Percentiles rank a stretch among this genome's conserved stretches.
Evolutionary conservation across 495 filamentous ascomycete species (phyloP).

Genomic region (Penicillium cataractarum): DNA sequence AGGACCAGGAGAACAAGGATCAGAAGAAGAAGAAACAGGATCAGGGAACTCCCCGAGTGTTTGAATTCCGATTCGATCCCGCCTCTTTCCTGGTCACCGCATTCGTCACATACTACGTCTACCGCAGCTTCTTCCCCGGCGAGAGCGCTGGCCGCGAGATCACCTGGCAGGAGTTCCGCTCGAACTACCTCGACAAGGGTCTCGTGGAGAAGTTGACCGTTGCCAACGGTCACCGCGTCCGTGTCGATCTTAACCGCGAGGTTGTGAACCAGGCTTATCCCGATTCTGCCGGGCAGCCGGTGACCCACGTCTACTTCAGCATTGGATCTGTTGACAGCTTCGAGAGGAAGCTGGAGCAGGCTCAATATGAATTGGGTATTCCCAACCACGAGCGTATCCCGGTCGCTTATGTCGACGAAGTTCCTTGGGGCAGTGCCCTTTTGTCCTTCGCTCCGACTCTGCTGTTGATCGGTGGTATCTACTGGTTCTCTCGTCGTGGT

Average conservation of each 20-base stretch:
- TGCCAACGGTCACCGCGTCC: constrained; percentile 71
- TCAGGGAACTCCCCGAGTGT: constrained; percentile 30
- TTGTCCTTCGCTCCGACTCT: constrained; percentile 85
- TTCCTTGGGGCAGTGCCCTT: constrained; percentile 63
- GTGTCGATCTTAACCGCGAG: constrained; percentile 83
- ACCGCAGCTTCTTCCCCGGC: constrained; percentile 62
- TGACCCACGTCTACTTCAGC: constrained; percentile 88
- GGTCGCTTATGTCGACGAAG: constrained; percentile 80
- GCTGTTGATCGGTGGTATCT: constrained; percentile 77
- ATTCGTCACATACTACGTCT: constrained; percentile 65
- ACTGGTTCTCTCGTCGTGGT: constrained; percentile 70
- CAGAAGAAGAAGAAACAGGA: constrained; percentile 35
- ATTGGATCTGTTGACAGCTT: constrained; percentile 95
- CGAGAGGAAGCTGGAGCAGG: constrained; percentile 82
- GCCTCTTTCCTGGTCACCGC: constrained; percentile 56
- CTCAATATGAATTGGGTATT: constrained; percentile 83
- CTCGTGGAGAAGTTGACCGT: constrained; percentile 91
- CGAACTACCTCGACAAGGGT: constrained; percentile 92
- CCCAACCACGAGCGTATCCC: constrained; percentile 85
- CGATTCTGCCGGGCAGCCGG: constrained; percentile 71
- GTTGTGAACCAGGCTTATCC: constrained; percentile 77
- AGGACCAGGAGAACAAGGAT: constrained; percentile 23
- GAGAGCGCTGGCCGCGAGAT: constrained; percentile 74
- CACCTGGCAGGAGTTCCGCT: constrained; percentile 94
- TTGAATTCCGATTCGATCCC: constrained; percentile 60